Percentiles rank a stretch among this genome's conserved stretches.
These are phyloP conservation scores for Diplogelasinospora grovesii DNA, from an alignment of 495 filamentous ascomycete species.

Conservation along the genomic window DNA sequence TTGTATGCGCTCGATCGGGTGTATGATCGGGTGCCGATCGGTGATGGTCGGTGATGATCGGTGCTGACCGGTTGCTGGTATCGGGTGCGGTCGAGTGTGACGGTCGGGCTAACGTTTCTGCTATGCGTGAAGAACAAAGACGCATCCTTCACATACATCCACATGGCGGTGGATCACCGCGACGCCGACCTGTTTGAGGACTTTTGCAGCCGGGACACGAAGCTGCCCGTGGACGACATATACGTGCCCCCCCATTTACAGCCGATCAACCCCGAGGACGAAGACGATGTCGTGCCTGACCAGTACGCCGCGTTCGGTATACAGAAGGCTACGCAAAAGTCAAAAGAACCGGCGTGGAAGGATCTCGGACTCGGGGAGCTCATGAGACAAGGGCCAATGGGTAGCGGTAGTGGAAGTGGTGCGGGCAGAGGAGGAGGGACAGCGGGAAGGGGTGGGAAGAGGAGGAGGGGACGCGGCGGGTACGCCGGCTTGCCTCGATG, in stretches of 20 bases:
- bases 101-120: too few relatives aligned
- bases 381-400: constrained; percentile 46
- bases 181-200: constrained; percentile 92
- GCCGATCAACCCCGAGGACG: constrained; percentile 92
- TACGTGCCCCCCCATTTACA: constrained; percentile 85
- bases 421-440: constrained; percentile 11
- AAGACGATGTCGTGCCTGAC: constrained; percentile 95
- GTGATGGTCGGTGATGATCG: too few relatives aligned
- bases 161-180: constrained; percentile 71
- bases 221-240: constrained; percentile 68
- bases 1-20: too few relatives aligned
- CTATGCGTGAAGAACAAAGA: constrained; percentile 99
- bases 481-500: too few relatives aligned
- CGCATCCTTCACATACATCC: constrained; percentile 76
- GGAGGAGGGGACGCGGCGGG: constrained; percentile 7
- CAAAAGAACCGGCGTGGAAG: constrained; percentile 71
- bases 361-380: constrained; percentile 74
- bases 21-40: too few relatives aligned
- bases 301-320: constrained; percentile 98
- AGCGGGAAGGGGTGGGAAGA: constrained; percentile 7
- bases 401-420: background rate
- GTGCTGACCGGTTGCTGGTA: too few relatives aligned
- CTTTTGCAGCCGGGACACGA: constrained; percentile 65
- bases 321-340: constrained; percentile 69
- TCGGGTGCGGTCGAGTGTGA: too few relatives aligned